These are phyloP conservation scores for Penicillium dipodomyicola DNA, from an alignment of 495 filamentous ascomycete genomes.

Conservation along the genomic window DNA sequence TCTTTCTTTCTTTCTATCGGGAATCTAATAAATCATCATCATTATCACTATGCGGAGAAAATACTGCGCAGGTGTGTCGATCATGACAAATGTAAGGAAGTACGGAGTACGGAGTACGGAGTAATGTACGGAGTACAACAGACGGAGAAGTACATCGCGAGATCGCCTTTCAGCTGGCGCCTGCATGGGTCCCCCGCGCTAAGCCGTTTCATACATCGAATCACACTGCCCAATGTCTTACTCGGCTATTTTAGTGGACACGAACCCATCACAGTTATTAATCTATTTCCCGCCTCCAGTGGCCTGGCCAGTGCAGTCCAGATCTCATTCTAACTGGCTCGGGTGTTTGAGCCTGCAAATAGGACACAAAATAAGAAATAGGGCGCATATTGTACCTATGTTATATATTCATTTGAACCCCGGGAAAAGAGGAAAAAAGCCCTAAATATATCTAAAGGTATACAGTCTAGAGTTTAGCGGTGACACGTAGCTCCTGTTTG, in stretches of 20 bases:
- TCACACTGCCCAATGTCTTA: slow-evolving; percentile 8
- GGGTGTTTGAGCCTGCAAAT: not conserved
- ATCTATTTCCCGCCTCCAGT: not conserved
- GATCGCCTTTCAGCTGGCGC: slow-evolving; percentile 21
- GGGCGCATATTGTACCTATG: no score
- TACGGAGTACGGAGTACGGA: no score
- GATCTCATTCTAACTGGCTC: not conserved
- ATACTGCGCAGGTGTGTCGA: slow-evolving; percentile 3
- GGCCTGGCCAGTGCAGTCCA: not conserved
- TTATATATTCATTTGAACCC: not conserved
- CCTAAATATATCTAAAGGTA: not conserved
- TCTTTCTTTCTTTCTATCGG: no score
- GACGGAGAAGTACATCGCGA: not conserved
- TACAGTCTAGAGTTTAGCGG: slow-evolving; percentile 41
- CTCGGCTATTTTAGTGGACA: slow-evolving; percentile 18
- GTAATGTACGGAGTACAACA: not conserved
- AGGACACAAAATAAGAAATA: no score
- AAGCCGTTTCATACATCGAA: slow-evolving; percentile 17
- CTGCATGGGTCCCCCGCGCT: slow-evolving; percentile 22
- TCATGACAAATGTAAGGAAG: slow-evolving; percentile 7
- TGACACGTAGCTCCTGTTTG: slow-evolving; percentile 36
- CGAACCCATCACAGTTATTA: not conserved
- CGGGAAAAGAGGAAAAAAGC: not conserved
- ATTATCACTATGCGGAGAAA: no score
- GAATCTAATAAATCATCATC: no score